These are phyloP conservation scores for Chlorella vulgaris DNA, from an alignment of 139 green algal species.

Conservation along the genomic window DNA sequence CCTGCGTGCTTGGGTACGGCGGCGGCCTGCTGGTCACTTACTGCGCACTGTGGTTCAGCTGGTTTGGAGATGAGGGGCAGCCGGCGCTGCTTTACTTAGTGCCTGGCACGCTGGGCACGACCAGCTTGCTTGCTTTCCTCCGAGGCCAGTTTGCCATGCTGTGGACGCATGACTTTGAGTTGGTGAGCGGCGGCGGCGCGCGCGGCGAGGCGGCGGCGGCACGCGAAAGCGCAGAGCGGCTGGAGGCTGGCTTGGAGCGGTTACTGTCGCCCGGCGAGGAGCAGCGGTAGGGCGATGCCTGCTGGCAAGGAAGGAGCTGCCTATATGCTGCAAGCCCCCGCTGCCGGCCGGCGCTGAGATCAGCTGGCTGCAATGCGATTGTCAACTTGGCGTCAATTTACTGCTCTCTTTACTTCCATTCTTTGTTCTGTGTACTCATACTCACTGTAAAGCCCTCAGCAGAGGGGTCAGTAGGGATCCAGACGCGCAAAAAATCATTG, in stretches of 20 bases:
- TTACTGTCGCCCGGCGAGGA: neutral
- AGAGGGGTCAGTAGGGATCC: too few relatives aligned
- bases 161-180: constrained; percentile 40
- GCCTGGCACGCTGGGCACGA: constrained; percentile 79
- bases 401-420: too few relatives aligned
- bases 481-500: too few relatives aligned
- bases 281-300: neutral
- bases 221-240: neutral
- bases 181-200: neutral
- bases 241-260: constrained; percentile 10
- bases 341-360: too few relatives aligned
- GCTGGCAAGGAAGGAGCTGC: neutral
- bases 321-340: neutral
- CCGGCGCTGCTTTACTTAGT: constrained; percentile 95
- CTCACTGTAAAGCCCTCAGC: too few relatives aligned
- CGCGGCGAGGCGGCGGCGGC: neutral
- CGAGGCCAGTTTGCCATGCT: constrained; percentile 64
- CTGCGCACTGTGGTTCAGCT: constrained; percentile 65
- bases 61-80: constrained; percentile 72
- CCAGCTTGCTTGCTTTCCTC: constrained; percentile 46
- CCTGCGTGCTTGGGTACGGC: constrained; percentile 64
- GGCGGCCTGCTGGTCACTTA: constrained; percentile 87
- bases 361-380: too few relatives aligned
- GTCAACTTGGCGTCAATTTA: too few relatives aligned
- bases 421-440: too few relatives aligned